These are phyloP conservation scores for Botryosphaeria dothidea DNA, from an alignment of 2,329 filamentous ascomycete species.

Conservation along the genomic window DNA sequence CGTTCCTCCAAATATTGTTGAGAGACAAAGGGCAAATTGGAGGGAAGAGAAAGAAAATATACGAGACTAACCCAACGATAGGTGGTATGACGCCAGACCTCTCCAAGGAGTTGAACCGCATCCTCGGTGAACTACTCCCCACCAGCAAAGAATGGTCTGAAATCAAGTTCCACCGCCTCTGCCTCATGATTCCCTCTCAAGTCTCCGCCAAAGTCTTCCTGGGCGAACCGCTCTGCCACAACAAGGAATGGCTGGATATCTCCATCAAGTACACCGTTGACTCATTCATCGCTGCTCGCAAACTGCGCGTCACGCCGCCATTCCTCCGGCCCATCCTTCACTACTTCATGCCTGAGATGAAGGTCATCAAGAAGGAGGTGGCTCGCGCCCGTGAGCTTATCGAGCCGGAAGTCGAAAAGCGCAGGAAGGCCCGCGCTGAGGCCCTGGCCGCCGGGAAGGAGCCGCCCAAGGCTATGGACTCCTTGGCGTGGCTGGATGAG, in stretches of 20 bases:
- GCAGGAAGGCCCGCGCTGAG: conserved; percentile 22
- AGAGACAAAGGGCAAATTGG: too few species aligned
- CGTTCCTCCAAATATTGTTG: too few species aligned
- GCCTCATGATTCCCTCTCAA: conserved; percentile 42
- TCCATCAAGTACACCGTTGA: conserved; percentile 39
- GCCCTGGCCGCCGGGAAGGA: conserved; percentile 22
- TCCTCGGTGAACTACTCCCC: conserved; percentile 8
- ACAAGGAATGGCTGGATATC: conserved; percentile 42
- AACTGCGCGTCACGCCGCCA: conserved; percentile 37
- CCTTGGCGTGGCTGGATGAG: conserved; percentile 29
- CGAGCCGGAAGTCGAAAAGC: conserved; percentile 33
- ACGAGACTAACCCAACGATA: too few species aligned
- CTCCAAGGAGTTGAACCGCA: background rate
- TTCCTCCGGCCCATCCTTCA: conserved; percentile 38
- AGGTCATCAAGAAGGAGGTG: conserved; percentile 32
- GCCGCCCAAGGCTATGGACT: conserved; percentile 27
- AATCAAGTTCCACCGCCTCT: conserved; percentile 32
- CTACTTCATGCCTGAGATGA: conserved; percentile 36
- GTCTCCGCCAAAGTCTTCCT: conserved; percentile 33
- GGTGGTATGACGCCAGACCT: background rate
- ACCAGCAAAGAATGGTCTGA: conserved; percentile 17
- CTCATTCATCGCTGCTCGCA: conserved; percentile 33
- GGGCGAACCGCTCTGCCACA: conserved; percentile 38
- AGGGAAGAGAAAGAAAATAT: too few species aligned
- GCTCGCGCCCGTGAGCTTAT: conserved; percentile 36